These are phyloP conservation scores for Hemileccinum rubropunctum DNA, from an alignment of 768 basidiomycete species.

Conservation along the genomic window DNA sequence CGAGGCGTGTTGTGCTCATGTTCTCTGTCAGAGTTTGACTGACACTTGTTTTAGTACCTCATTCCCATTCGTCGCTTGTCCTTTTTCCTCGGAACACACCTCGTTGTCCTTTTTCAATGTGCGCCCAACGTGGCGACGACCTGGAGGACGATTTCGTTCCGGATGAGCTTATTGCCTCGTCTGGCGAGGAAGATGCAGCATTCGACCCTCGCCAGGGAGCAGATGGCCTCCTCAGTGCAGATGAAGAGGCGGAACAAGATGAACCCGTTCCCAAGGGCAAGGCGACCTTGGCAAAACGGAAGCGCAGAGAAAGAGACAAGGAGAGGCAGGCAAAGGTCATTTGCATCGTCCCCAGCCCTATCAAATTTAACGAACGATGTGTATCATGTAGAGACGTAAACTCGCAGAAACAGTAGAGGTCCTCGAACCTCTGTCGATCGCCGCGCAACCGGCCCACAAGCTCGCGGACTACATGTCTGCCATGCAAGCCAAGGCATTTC, in stretches of 20 bases:
- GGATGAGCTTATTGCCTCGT: conserved; percentile 64
- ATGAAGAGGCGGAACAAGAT: conserved; percentile 35
- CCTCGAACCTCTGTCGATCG: conserved; percentile 43
- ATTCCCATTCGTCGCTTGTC: too few species aligned
- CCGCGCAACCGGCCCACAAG: conserved; percentile 52
- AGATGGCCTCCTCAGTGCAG: conserved; percentile 42
- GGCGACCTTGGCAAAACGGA: conserved; percentile 53
- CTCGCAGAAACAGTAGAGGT: conserved; percentile 44
- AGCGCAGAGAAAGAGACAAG: conserved; percentile 70
- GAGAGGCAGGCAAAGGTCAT: conserved; percentile 67
- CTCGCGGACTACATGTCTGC: conserved; percentile 63
- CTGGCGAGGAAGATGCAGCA: conserved; percentile 49
- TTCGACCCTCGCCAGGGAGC: conserved; percentile 27
- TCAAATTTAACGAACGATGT: conserved; percentile 7
- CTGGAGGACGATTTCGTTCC: conserved; percentile 79
- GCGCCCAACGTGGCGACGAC: conserved; percentile 62
- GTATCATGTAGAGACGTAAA: conserved; percentile 55
- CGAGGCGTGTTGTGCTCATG: conserved; percentile 29
- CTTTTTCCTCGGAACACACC: too few species aligned
- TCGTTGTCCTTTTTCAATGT: too few species aligned
- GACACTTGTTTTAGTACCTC: too few species aligned
- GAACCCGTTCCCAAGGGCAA: conserved; percentile 14
- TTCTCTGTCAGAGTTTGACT: conserved; percentile 10
- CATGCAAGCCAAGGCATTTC: conserved; percentile 68
- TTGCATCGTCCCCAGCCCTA: conserved; percentile 12